These are phyloP conservation scores for Aureobasidium sp. DNA, from an alignment of 2,329 filamentous ascomycete species.

Conservation along the genomic window DNA sequence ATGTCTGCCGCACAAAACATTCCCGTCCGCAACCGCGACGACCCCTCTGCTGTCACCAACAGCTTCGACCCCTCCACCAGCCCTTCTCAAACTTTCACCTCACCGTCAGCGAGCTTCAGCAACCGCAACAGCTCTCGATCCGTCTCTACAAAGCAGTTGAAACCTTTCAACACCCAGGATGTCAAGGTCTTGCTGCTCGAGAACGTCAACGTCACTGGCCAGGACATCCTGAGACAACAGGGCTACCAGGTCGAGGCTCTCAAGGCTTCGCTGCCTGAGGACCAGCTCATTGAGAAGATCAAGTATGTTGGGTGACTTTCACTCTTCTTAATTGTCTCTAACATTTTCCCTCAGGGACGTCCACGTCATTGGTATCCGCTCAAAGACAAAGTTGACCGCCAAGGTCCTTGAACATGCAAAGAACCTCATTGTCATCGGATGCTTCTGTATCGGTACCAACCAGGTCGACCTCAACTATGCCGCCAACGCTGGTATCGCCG, in stretches of 20 bases:
- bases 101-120: slow-evolving; percentile 55
- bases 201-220: slow-evolving; percentile 88
- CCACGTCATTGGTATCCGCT: slow-evolving; percentile 95
- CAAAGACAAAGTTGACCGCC: slow-evolving; percentile 89
- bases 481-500: slow-evolving; percentile 78
- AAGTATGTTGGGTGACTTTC: slow-evolving; percentile 43
- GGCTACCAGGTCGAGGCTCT: slow-evolving; percentile 93
- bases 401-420: slow-evolving; percentile 81
- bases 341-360: slow-evolving; percentile 58
- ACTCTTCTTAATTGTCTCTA: background rate
- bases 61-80: slow-evolving; percentile 36
- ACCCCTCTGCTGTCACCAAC: slow-evolving; percentile 30
- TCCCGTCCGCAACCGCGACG: slow-evolving; percentile 25
- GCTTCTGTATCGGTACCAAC: slow-evolving; percentile 98
- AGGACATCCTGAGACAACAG: slow-evolving; percentile 72
- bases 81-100: slow-evolving; percentile 64
- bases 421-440: slow-evolving; percentile 91
- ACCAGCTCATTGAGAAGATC: slow-evolving; percentile 95
- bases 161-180: slow-evolving; percentile 91
- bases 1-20: slow-evolving; percentile 31
- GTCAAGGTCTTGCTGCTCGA: slow-evolving; percentile 94
- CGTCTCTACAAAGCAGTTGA: slow-evolving; percentile 64
- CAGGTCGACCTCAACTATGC: slow-evolving; percentile 84
- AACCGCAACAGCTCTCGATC: slow-evolving; percentile 32
- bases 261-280: slow-evolving; percentile 84